phyloP scores from a whole-genome alignment of 495 filamentous ascomycete species.

The Penicillium turbatum region DNA sequence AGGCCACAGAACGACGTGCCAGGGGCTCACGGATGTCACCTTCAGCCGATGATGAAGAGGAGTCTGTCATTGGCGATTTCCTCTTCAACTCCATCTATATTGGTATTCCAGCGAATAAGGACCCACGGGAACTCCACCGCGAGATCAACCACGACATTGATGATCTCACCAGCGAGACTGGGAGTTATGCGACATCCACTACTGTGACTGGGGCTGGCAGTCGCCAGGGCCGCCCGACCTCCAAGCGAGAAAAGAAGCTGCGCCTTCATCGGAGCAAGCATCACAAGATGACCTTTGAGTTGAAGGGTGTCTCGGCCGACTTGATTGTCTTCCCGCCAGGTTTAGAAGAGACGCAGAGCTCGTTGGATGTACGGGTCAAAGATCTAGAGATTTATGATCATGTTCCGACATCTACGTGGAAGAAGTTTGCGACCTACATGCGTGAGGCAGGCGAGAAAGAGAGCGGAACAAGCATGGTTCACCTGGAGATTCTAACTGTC shows the following conservation, averaged over 20 bases:
- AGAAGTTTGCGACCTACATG: slow-evolving; percentile 94
- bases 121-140: slow-evolving; percentile 71
- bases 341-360: slow-evolving; percentile 76
- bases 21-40: slow-evolving; percentile 44
- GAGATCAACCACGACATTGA: slow-evolving; percentile 87
- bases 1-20: slow-evolving; percentile 67
- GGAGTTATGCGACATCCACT: slow-evolving; percentile 72
- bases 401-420: slow-evolving; percentile 94
- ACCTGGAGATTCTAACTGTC: slow-evolving; percentile 82
- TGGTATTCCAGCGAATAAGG: slow-evolving; percentile 78
- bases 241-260: slow-evolving; percentile 52
- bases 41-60: slow-evolving; percentile 64
- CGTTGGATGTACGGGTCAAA: slow-evolving; percentile 73
- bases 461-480: slow-evolving; percentile 80
- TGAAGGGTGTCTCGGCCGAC: slow-evolving; percentile 81
- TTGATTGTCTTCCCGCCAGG: slow-evolving; percentile 76
- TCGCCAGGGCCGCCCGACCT: slow-evolving; percentile 44
- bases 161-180: slow-evolving; percentile 82
- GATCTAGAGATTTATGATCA: slow-evolving; percentile 93
- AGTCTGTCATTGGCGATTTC: slow-evolving; percentile 86
- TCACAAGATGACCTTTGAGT: slow-evolving; percentile 94
- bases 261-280: slow-evolving; percentile 79
- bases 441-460: slow-evolving; percentile 80
- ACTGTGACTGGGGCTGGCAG: slow-evolving; percentile 57
- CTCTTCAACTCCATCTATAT: slow-evolving; percentile 99